These are phyloP conservation scores for Nannizziopsis barbatae DNA, from an alignment of 2,329 filamentous ascomycete species.

Conservation along the genomic window DNA sequence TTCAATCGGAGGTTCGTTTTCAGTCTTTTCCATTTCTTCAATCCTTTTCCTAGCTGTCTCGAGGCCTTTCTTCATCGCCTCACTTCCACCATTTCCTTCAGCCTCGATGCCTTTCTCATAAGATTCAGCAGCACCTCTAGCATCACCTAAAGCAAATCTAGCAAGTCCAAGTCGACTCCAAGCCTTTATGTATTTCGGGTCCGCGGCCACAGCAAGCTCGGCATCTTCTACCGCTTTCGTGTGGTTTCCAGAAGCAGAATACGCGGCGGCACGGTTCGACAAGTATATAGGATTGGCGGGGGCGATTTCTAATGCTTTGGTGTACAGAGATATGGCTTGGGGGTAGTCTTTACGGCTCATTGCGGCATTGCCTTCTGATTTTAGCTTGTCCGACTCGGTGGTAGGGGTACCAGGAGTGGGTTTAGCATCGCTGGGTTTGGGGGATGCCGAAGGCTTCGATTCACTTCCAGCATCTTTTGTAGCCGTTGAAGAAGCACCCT, in stretches of 20 bases:
- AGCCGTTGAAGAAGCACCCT: conserved; percentile 38
- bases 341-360: conserved; percentile 91
- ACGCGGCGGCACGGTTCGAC: conserved; percentile 90
- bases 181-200: conserved; percentile 91
- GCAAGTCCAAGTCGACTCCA: conserved; percentile 91
- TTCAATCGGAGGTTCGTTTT: conserved; percentile 41
- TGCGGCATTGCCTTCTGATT: conserved; percentile 81
- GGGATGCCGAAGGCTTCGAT: conserved; percentile 32
- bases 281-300: conserved; percentile 92
- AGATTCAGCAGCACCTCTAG: conserved; percentile 84
- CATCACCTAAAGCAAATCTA: conserved; percentile 80
- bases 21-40: conserved; percentile 59
- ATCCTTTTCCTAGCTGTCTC: conserved; percentile 85
- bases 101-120: conserved; percentile 87
- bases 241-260: conserved; percentile 76
- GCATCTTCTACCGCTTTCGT: conserved; percentile 75
- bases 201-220: conserved; percentile 75
- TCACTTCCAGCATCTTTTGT: conserved; percentile 32
- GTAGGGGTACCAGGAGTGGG: conserved; percentile 20
- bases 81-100: conserved; percentile 86
- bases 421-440: conserved; percentile 16
- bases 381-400: conserved; percentile 68
- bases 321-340: conserved; percentile 74
- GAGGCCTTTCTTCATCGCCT: conserved; percentile 93
- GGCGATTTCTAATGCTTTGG: conserved; percentile 67